Evolutionary conservation across 352 stramenopile genomes (phyloP), one percentile per base, ranked within the genome.

Genomic region (Globisporangium canariense): DNA sequence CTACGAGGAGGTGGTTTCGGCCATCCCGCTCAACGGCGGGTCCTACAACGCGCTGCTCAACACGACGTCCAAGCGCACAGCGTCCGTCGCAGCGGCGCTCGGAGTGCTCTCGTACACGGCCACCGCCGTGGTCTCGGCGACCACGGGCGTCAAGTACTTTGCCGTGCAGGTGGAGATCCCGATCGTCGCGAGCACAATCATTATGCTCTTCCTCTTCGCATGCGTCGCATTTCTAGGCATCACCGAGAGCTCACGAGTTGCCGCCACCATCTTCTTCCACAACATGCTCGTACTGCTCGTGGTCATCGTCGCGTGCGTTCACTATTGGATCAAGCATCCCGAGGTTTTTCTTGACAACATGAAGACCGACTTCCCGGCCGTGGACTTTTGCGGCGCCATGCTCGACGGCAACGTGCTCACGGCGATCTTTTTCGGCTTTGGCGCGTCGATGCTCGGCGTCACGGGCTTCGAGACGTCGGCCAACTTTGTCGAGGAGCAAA

Each of bases 11-110:
- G 89, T 89, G 13, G 90, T 96, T 32, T 92, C 81, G 9, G 90
- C 90, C 10, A 83, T 97, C 49, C 89, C 89, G 13, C 79, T 95
- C 63, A 97, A 97, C 72, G 90, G 90, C 16, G 90, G 90, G 20
- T 89, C 87, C 18, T 97, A 97, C 70, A 97, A 96, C 67, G 81
- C 92, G 4, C 76, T 97, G 34, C 66, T 97, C 14, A 97, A 97
- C 71, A 93, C 86, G 11, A 97, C 89, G 40, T 91, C 74, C 28
- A 97, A 97, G 71, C 75, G 78, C 47, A 75, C 90, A 25, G 89
- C 90, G 4, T 87, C 86, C 0, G 72, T 94, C 14, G 86, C 88
- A 2, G 90, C 90, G 2, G 88, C 79, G 45, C 82, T 97, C 20
- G 78, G 84, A 20, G 88, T 97, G 57, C 82, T 97, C 61, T 90